Evolutionary conservation across 805 yeast species (phyloP).

Genomic region (Candida odintsovae): DNA sequence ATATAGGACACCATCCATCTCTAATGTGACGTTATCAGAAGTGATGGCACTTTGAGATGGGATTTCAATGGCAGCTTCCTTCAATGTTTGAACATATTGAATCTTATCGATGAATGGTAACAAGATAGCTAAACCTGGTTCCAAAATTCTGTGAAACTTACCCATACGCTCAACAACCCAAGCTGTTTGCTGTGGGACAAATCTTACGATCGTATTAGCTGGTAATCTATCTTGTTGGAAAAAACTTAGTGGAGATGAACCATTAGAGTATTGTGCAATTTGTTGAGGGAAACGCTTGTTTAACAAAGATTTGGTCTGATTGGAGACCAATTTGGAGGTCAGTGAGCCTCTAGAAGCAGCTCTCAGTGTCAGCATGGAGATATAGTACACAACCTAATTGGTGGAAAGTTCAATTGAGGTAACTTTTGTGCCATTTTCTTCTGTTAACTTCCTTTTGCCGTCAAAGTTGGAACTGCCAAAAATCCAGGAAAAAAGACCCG

Average conservation of each 20-base stretch:
- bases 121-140: slow-evolving; percentile 73
- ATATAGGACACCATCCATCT: slow-evolving; percentile 79
- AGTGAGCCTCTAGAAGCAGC: not conserved
- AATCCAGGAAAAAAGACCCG: too few species aligned
- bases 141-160: slow-evolving; percentile 58
- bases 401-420: not conserved
- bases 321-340: not conserved
- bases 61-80: slow-evolving; percentile 81
- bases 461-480: not conserved
- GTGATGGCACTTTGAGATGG: slow-evolving; percentile 84
- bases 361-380: not conserved
- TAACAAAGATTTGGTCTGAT: not conserved
- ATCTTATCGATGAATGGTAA: slow-evolving; percentile 71
- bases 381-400: not conserved
- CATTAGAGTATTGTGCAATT: not conserved
- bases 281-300: not conserved
- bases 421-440: not conserved
- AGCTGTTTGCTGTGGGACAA: slow-evolving; percentile 88
- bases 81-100: slow-evolving; percentile 75
- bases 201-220: slow-evolving; percentile 66
- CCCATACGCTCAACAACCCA: slow-evolving; percentile 94
- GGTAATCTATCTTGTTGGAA: slow-evolving; percentile 63
- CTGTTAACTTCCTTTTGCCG: not conserved
- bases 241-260: slow-evolving; percentile 35
- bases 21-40: slow-evolving; percentile 77